Base-by-base conservation (phyloP, 768 basidiomycete species). In the Boletales sp. region DNA sequence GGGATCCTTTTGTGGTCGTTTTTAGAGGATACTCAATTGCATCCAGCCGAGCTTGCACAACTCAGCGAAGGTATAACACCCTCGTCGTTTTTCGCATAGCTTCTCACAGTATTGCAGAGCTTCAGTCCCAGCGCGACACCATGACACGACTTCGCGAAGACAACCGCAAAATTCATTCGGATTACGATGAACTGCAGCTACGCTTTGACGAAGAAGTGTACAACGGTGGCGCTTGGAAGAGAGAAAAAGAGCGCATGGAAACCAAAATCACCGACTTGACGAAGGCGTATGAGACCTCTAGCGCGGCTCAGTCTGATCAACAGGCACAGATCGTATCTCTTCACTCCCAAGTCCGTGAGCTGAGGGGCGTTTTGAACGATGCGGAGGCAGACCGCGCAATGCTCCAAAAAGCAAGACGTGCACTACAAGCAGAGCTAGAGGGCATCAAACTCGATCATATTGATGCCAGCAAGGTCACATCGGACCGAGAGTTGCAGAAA, bases 221-320 rank as follows among this genome's bases (percentile, higher is more conserved):
- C 66, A 86, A 79, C 49, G 84, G 86, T 41, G 79, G 83, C 13
- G 81, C 85, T 5, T 92, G 90, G 91, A 86, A 86, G 72, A 87
- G 88, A 62, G 90, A 94, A 71, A 90, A 84, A 66, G 90, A 92
- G 51, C 84, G 88, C 11, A 72, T 92, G 70, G 89, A 93, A 53
- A 86, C 81, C 46, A 91, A 89, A 77, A 89, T 93, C 46, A 65
- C 64, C 5, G 87, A 92, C 64, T 61, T 90, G 50, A 83, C 79
- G 19, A 83, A 82, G 48, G 89, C 86, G 1, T 90, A 84, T 62
- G 87, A 90, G 57, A 74, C 83, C 1, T 84, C 88, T 2, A 79
- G 76, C 1, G 77, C 77, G 36, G 84, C 80, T 1, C 89, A 90
- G 58, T 72, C 82, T 0, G 90, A 92, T 57, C 91, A 92, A 57